phyloP scores from a whole-genome alignment of 2,329 filamentous ascomycete species.

The Diaporthe citrichinensis region DNA sequence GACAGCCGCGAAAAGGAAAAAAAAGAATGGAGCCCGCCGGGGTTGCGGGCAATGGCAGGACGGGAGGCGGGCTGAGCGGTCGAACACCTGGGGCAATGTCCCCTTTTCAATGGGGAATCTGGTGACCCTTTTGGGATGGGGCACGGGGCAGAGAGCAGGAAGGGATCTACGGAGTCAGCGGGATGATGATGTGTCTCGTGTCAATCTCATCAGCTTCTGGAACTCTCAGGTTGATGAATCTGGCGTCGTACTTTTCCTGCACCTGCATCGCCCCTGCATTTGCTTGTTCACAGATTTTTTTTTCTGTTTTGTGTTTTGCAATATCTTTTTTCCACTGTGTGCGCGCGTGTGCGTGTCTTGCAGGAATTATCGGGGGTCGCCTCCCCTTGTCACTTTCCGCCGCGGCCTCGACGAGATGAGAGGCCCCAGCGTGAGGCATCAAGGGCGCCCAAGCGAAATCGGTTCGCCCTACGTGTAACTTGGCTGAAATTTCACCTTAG shows the following conservation, averaged over 20 bases:
- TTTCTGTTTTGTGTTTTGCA: neutral
- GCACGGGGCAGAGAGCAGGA: neutral
- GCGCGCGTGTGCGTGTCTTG: neutral
- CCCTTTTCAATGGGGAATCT: conserved; percentile 30
- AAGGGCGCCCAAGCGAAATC: conserved; percentile 34
- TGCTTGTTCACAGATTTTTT: neutral
- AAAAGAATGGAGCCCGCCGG: neutral
- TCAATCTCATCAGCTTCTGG: conserved; percentile 34
- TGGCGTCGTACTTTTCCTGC: neutral
- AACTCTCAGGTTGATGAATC: conserved; percentile 9
- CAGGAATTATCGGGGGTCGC: conserved; percentile 17
- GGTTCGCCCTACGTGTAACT: conserved; percentile 26
- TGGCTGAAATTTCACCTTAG: conserved; percentile 25
- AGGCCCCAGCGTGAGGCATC: conserved; percentile 18
- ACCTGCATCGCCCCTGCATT: conserved; percentile 3
- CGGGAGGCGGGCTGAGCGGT: conserved; percentile 31
- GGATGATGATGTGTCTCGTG: conserved; percentile 31
- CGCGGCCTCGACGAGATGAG: conserved; percentile 28
- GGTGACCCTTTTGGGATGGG: conserved; percentile 33
- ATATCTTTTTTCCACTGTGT: neutral
- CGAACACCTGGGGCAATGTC: conserved; percentile 31
- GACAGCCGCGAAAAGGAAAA: too few species aligned
- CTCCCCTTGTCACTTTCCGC: conserved; percentile 19
- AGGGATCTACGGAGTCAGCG: conserved; percentile 32
- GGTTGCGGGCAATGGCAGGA: conserved; percentile 1